Evolutionary conservation across 106 monocot genomes (phyloP).

Genomic region (Hemerocallis citrina): DNA sequence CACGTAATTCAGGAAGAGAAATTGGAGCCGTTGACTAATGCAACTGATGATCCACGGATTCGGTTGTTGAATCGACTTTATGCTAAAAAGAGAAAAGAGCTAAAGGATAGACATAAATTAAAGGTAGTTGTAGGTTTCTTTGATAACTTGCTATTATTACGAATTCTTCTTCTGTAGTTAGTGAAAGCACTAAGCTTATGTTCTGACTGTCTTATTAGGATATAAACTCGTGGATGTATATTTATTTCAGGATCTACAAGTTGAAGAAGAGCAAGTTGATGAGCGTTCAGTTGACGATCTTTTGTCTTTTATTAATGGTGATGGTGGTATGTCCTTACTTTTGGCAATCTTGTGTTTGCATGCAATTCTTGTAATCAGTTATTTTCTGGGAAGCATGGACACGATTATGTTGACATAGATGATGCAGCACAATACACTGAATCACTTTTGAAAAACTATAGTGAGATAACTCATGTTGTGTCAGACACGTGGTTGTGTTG

Average conservation of each 20-base stretch:
- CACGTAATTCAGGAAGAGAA: slow-evolving; percentile 67
- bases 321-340: slow-evolving; percentile 44
- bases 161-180: not conserved
- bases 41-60: slow-evolving; percentile 84
- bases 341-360: not conserved
- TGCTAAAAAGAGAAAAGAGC: slow-evolving; percentile 90
- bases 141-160: not conserved
- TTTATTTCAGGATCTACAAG: slow-evolving; percentile 52
- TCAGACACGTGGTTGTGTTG: no score
- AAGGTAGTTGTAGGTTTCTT: slow-evolving; percentile 54
- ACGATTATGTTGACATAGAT: no score
- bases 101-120: slow-evolving; percentile 68
- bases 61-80: slow-evolving; percentile 82
- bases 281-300: slow-evolving; percentile 95
- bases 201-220: not conserved
- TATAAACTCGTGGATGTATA: not conserved
- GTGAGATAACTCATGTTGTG: no score
- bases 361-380: no score
- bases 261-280: slow-evolving; percentile 70
- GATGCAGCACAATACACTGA: no score
- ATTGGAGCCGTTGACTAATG: slow-evolving; percentile 85
- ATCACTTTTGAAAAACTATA: no score
- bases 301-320: slow-evolving; percentile 90
- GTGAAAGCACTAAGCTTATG: not conserved
- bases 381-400: no score